Evolutionary conservation across 2,329 filamentous ascomycete genomes (phyloP).

Genomic region (Curvularia lunata): DNA sequence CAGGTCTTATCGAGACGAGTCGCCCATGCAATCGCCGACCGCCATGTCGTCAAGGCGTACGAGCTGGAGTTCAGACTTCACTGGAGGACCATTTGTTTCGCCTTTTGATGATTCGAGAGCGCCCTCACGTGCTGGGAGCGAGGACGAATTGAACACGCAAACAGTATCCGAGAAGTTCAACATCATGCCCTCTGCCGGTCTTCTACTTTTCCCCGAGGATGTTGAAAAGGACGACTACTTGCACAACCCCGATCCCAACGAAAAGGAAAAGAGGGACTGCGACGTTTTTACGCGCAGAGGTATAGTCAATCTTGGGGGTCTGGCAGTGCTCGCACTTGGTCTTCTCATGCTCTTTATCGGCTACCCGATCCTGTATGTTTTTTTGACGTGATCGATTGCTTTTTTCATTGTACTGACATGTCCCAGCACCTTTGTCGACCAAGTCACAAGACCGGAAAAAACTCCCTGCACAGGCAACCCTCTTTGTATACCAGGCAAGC

Average conservation of each 20-base stretch:
- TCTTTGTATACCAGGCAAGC: slow-evolving; percentile 58
- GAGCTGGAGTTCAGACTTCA: slow-evolving; percentile 69
- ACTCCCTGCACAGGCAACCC: slow-evolving; percentile 53
- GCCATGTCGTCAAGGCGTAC: slow-evolving; percentile 65
- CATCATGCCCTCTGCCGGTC: slow-evolving; percentile 69
- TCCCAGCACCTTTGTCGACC: slow-evolving; percentile 63
- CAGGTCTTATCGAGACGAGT: slow-evolving; percentile 60
- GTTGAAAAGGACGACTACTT: slow-evolving; percentile 76
- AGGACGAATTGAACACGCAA: slow-evolving; percentile 72
- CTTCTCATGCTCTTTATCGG: slow-evolving; percentile 70
- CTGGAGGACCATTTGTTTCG: slow-evolving; percentile 58
- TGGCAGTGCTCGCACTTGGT: slow-evolving; percentile 65
- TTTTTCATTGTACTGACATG: slow-evolving; percentile 22
- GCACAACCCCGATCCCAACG: slow-evolving; percentile 72
- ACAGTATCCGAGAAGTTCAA: slow-evolving; percentile 77
- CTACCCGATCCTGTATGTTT: slow-evolving; percentile 70
- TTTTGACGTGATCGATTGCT: neutral
- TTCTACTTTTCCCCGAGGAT: slow-evolving; percentile 73
- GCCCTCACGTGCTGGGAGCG: slow-evolving; percentile 66
- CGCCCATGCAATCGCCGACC: slow-evolving; percentile 58
- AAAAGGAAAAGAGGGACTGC: slow-evolving; percentile 66
- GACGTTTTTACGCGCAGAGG: slow-evolving; percentile 71
- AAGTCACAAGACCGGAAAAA: slow-evolving; percentile 45
- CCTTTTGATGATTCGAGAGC: slow-evolving; percentile 67
- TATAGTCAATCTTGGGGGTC: slow-evolving; percentile 67